Evolutionary conservation across 2,329 filamentous ascomycete genomes (phyloP), one percentile per base, ranked within the genome.

Genomic region (Raffaelea albimanens): DNA sequence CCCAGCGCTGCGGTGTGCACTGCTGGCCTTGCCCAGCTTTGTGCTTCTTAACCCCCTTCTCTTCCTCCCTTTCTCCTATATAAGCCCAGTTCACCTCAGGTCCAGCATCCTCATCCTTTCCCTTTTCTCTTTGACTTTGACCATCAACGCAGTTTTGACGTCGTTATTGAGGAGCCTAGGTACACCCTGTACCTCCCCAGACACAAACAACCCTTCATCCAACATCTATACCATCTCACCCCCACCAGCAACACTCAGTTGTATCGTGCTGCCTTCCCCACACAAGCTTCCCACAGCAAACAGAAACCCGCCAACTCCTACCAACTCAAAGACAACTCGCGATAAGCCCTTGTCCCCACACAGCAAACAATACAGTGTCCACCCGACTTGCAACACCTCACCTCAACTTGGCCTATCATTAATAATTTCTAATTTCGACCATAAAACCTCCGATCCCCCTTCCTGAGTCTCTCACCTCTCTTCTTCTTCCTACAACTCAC

Each of bases 81-180:
- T 44, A 48, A 44, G 16, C 21, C 41, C 16, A 29, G 25, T 7
- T 13, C 22, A 13, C 13, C 10, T 43, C 33, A 20, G 14, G 3
- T 40, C 34, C 19, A 44, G 8, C 9, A 20, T 19, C 29, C 44
- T 5, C 21, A 20, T 39, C 18, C 42, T 44, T 29, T 44, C 29
- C 40, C 41, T 50, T 47, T 40, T 40, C 31, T n/a, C 42, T 25
- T 33, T 43, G 18, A 44, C 40, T n/a, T n/a, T n/a, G n/a, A n/a
- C n/a, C n/a, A n/a, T n/a, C 50, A 22, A 49, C 48, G 54, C 56
- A 57, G 54, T 58, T 62, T 62, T 63, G 61, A 53, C 43, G 58
- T 62, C 59, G 61, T 57, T 64, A 64, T 59, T 63, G 53, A 64
- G 58, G 61, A 61, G 58, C 54, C 46, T 43, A 39, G 58, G 61